phyloP scores from a whole-genome alignment of 225 moss, liverwort and hornwort genomes.

The Sphagnum tenellum region DNA sequence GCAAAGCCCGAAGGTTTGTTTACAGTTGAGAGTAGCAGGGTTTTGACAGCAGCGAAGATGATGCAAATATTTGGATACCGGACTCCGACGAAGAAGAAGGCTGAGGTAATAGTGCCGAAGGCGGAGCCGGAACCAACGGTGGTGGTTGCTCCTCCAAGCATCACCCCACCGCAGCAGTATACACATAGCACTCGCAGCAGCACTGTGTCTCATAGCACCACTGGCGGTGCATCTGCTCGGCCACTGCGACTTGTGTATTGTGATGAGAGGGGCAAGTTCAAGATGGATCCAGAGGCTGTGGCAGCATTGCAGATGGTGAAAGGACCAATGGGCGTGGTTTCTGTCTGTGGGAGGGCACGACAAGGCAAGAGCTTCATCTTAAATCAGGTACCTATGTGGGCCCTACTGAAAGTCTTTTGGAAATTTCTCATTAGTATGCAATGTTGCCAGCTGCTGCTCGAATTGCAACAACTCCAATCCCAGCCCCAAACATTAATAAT shows the following conservation, averaged over 20 bases:
- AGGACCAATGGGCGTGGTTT: conserved; percentile 89
- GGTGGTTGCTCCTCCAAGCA: conserved; percentile 14
- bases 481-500: too few relatives aligned
- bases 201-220: background rate
- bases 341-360: conserved; percentile 90
- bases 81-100: conserved; percentile 14
- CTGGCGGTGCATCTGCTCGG: conserved; percentile 27
- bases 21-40: too few relatives aligned
- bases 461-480: too few relatives aligned
- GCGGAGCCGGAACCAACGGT: conserved; percentile 18
- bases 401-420: too few relatives aligned
- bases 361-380: conserved; percentile 97
- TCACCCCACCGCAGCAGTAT: conserved; percentile 3
- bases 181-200: conserved; percentile 10
- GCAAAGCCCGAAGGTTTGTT: too few relatives aligned
- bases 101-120: conserved; percentile 12
- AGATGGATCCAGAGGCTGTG: conserved; percentile 95
- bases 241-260: conserved; percentile 79
- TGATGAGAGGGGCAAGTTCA: conserved; percentile 89
- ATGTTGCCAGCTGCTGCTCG: too few relatives aligned
- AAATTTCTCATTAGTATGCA: too few relatives aligned
- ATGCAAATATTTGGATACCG: conserved; percentile 37
- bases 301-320: conserved; percentile 89
- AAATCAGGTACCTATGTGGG: conserved; percentile 54
- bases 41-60: conserved; percentile 14